These are phyloP conservation scores for Penicillium arizonense DNA, from an alignment of 495 filamentous ascomycete genomes.

Conservation along the genomic window DNA sequence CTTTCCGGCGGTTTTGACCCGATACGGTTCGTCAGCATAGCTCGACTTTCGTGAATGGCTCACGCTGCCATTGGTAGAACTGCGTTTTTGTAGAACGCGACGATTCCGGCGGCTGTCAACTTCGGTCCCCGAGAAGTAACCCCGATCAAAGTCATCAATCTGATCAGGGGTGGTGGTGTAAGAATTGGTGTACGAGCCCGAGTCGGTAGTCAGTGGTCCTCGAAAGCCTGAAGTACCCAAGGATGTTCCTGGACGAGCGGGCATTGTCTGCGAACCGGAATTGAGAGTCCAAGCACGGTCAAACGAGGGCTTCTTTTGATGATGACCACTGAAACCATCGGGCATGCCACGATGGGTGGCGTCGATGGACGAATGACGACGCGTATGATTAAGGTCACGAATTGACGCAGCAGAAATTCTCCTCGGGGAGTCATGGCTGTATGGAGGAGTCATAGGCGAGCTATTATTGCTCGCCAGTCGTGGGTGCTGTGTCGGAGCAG, in stretches of 20 bases:
- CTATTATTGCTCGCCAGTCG: slow-evolving; percentile 33
- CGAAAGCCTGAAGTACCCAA: slow-evolving; percentile 26
- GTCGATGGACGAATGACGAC: slow-evolving; percentile 84
- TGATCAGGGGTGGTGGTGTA: slow-evolving; percentile 27
- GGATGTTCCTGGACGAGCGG: slow-evolving; percentile 38
- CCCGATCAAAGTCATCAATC: slow-evolving; percentile 70
- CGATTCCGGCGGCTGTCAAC: slow-evolving; percentile 65
- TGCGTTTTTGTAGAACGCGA: slow-evolving; percentile 80
- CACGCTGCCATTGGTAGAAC: slow-evolving; percentile 48
- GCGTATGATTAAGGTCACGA: slow-evolving; percentile 78
- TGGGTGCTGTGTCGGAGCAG: slow-evolving; percentile 33
- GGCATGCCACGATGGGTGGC: slow-evolving; percentile 39
- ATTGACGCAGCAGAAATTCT: slow-evolving; percentile 80
- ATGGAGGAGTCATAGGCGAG: slow-evolving; percentile 35
- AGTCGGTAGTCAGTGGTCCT: slow-evolving; percentile 22
- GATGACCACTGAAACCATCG: slow-evolving; percentile 34
- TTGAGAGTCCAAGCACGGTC: slow-evolving; percentile 88
- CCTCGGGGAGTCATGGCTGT: slow-evolving; percentile 54
- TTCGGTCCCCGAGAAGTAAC: slow-evolving; percentile 92
- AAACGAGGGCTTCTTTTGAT: slow-evolving; percentile 84
- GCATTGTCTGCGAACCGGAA: slow-evolving; percentile 29
- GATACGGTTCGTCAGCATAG: slow-evolving; percentile 64
- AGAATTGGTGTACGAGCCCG: slow-evolving; percentile 18
- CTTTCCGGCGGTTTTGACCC: slow-evolving; percentile 52
- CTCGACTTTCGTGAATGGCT: slow-evolving; percentile 64